These are phyloP conservation scores for Calonectria pauciramosa DNA, from an alignment of 2,329 filamentous ascomycete genomes.

Conservation along the genomic window DNA sequence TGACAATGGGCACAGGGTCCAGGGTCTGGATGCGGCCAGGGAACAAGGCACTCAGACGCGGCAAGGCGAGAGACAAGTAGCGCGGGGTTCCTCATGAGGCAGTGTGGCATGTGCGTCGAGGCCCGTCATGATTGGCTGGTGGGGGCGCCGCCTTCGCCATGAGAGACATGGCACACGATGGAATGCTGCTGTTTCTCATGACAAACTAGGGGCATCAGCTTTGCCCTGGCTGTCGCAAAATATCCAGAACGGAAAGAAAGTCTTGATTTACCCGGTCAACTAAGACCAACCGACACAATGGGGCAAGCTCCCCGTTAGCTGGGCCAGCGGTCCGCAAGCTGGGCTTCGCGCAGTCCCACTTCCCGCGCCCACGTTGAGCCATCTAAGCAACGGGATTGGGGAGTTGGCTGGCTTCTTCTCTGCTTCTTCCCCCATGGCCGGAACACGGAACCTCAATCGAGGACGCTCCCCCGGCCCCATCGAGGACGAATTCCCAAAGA, in stretches of 20 bases:
- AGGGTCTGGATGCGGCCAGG: background rate
- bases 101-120: conserved; percentile 19
- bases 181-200: background rate
- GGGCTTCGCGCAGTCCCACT: conserved; percentile 20
- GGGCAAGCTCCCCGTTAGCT: background rate
- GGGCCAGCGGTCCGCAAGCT: background rate
- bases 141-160: background rate
- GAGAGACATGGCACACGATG: background rate
- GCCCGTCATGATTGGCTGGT: conserved; percentile 20
- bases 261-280: background rate
- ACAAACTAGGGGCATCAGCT: background rate
- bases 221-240: background rate
- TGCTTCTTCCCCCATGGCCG: background rate
- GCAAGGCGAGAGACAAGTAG: conserved; percentile 7
- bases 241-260: background rate
- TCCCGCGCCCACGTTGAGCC: conserved; percentile 33
- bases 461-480: conserved; percentile 10
- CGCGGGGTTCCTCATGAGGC: conserved; percentile 12
- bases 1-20: conserved; percentile 2
- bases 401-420: background rate
- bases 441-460: conserved; percentile 11
- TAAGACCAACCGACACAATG: background rate
- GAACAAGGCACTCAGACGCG: conserved; percentile 7
- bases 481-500: conserved; percentile 1
- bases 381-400: conserved; percentile 26